Evolutionary conservation across 2,329 filamentous ascomycete species (phyloP), one percentile per base, ranked within the genome.

Genomic region (Coleophoma cylindrospora): DNA sequence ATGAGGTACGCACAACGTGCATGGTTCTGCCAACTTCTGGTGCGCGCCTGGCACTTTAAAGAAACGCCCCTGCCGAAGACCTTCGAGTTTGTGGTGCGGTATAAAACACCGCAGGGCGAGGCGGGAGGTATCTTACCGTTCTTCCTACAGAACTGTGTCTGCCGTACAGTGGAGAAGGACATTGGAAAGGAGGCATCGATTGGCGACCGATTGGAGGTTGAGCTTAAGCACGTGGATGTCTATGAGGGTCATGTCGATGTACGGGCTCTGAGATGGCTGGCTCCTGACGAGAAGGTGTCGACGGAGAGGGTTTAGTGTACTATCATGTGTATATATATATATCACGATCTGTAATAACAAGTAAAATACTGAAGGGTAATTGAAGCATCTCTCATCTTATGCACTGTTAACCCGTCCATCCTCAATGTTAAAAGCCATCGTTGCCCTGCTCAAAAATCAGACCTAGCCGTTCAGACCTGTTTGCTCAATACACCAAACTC

Each of bases 11-110:
- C 47, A 61, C 64, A 40, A 59, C 70, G 55, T 57, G 72, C 79
- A 57, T 84, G 79, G 78, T 73, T 81, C 43, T 68, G 80, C 43
- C 79, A 84, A 60, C 80, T 81, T 21, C 68, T 86, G 33, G 68
- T 81, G 47, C 78, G 81, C 13, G 80, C 77, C 13, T 84, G 80
- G 81, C 69, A 70, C 54, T 81, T 62, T 57, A 68, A 68, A 47
- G 75, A 82, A 60, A 66, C 67, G 9, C 54, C 64, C 44, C 61
- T 79, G 22, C 77, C 79, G n/a, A 54, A 64, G 32, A 71, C 67
- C 3, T 75, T 84, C 54, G 63, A 61, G 41, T 75, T 81, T 56
- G 73, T 65, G 3, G 76, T 82, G 36, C 52, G 57, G 21, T 65
- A 69, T 14, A 61, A 73, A 10, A 13, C 65, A 60, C 51, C 59